These are phyloP conservation scores for Escallonia rubra DNA, from an alignment of 129 eudicot genomes.

Conservation along the genomic window DNA sequence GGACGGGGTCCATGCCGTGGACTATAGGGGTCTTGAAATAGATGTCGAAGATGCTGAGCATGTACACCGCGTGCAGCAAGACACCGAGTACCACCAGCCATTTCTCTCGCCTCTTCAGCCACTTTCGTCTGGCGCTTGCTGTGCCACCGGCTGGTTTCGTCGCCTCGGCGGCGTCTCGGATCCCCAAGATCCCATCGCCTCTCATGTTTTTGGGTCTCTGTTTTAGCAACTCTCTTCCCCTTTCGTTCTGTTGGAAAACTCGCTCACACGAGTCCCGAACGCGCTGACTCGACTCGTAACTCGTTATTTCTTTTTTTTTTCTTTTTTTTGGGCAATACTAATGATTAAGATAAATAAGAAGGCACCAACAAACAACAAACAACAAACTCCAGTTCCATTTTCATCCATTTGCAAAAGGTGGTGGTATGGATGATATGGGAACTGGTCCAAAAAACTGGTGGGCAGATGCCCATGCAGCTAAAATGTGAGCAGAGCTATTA, in stretches of 20 bases:
- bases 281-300: no score
- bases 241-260: background rate
- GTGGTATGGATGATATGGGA: no score
- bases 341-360: no score
- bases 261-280: no score
- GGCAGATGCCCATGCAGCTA: no score
- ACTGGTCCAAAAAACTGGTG: no score
- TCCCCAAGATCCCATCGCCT: conserved; percentile 44
- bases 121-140: conserved; percentile 38
- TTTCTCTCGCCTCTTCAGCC: conserved; percentile 60
- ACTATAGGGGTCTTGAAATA: conserved; percentile 96
- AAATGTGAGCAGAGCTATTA: no score
- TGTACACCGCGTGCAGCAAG: conserved; percentile 86
- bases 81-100: conserved; percentile 91
- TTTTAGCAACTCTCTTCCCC: conserved; percentile 6
- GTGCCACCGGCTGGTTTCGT: conserved; percentile 8
- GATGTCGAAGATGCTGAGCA: conserved; percentile 98
- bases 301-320: no score
- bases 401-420: no score
- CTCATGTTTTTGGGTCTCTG: conserved; percentile 20
- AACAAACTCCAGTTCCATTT: no score
- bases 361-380: no score
- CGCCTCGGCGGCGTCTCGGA: conserved; percentile 19
- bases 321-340: no score
- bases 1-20: conserved; percentile 97